Base-by-base conservation (phyloP, 257 asterid genomes). In the Ilex asprella region DNA sequence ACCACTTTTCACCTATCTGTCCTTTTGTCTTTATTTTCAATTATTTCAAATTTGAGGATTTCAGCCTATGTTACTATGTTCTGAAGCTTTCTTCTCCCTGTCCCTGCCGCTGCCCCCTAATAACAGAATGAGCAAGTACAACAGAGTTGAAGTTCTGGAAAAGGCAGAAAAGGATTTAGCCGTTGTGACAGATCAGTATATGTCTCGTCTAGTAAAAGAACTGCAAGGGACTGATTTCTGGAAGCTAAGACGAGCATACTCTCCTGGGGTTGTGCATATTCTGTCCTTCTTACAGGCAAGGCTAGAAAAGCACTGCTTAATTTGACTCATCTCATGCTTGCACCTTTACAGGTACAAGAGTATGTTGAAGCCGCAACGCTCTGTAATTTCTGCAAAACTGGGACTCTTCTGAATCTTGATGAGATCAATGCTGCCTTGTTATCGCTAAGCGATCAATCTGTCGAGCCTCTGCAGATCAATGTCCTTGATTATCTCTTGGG, bases 321-420 rank as follows among this genome's bases (percentile, higher is more conserved):
- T 67, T 70, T 60, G 15, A 76, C 46, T 55, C 50, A 1, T 60
- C n/a, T 35, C 60, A 62, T 72, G 31, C 70, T 71, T 56, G 31
- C 70, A 61, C 60, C 63, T 66, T 61, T 62, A 14, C 65, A 89
- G 99, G 84, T 92, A 54, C 99, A 92, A 70, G 99, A 92, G 70
- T 92, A 89, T 72, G 80, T 89, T 75, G 99, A 92, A 87, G 99
- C 99, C 71, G 96, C 89, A 58, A 92, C 97, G 29, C 69, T 92
- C 2, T 89, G 75, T 71, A 74, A 82, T 68, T 92, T 92, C 73
- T 89, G 99, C 88, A 92, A 79, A 75, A 79, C 79, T 12, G 96
- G 99, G 53, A 66, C 70, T 16, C 90, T 92, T 61, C 71, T 92
- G 81, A 74, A 71, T 58, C 95, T 92, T 1, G 88, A 89, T 63